A percentile compares a stretch with the other conserved stretches of the same genome.
Conservation (phyloP, 352 stramenopile species). For the Phytophthora ramorum region DNA sequence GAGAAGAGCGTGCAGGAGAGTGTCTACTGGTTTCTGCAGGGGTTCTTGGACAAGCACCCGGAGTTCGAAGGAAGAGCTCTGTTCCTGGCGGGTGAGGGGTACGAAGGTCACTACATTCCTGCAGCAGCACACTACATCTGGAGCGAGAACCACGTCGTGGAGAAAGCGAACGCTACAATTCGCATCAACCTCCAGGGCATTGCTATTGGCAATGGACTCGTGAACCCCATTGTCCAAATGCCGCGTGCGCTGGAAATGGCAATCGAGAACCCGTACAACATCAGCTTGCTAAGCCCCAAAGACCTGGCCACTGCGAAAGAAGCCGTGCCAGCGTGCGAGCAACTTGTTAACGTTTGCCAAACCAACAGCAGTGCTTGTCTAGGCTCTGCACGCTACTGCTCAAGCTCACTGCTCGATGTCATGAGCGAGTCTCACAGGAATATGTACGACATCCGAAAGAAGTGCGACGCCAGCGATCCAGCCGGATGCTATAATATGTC, state of each 20-base stretch:
- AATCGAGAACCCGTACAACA: slow-evolving; percentile 55
- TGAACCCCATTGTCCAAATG: slow-evolving; percentile 56
- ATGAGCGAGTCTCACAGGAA: slow-evolving; percentile 40
- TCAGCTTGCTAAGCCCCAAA: slow-evolving; percentile 44
- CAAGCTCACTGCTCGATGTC: slow-evolving; percentile 19
- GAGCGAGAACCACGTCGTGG: slow-evolving; percentile 21
- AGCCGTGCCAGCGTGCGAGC: slow-evolving; percentile 31
- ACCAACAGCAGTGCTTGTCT: slow-evolving; percentile 26
- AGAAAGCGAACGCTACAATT: slow-evolving; percentile 22
- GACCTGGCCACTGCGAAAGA: slow-evolving; percentile 33
- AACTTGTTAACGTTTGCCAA: slow-evolving; percentile 36
- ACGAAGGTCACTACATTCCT: slow-evolving; percentile 64
- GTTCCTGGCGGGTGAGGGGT: slow-evolving; percentile 66
- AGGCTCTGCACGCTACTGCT: slow-evolving; percentile 27
- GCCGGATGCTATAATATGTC: slow-evolving; percentile 25
- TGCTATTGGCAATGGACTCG: slow-evolving; percentile 63
- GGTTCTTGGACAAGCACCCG: slow-evolving; percentile 56
- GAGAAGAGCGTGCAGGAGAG: slow-evolving; percentile 47
- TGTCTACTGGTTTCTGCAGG: slow-evolving; percentile 65
- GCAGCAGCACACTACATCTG: slow-evolving; percentile 57
- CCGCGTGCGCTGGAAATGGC: slow-evolving; percentile 51
- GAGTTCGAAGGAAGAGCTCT: slow-evolving; percentile 53
- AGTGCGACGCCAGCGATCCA: slow-evolving; percentile 24
- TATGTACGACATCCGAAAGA: slow-evolving; percentile 59
- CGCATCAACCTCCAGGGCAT: slow-evolving; percentile 58